Conservation (phyloP, 1,284 basidiomycete genomes). For the Papiliotrema laurentii region DNA sequence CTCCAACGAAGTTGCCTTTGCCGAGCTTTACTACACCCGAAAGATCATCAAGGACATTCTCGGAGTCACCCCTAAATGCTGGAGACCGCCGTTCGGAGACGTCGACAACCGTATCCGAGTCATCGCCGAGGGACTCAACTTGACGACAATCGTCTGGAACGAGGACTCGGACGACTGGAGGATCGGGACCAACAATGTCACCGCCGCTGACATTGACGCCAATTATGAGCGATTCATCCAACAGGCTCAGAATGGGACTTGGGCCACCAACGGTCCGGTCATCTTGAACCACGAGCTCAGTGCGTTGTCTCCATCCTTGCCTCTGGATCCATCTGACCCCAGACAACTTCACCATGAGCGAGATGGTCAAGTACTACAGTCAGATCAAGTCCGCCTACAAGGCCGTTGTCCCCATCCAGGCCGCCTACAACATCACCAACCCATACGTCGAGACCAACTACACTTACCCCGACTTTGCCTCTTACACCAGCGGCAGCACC, state of each 20-base stretch:
- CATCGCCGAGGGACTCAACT: conserved; percentile 51
- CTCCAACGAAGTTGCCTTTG: conserved; percentile 52
- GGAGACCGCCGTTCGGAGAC: conserved; percentile 52
- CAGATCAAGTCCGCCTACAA: conserved; percentile 41
- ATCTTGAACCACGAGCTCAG: conserved; percentile 51
- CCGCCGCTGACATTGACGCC: conserved; percentile 39
- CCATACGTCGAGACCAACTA: conserved; percentile 51
- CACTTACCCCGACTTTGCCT: conserved; percentile 35
- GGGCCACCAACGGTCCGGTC: conserved; percentile 43
- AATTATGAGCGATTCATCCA: conserved; percentile 51
- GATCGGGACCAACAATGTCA: conserved; percentile 37
- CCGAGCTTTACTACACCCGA: conserved; percentile 55
- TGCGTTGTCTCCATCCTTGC: too few relatives aligned
- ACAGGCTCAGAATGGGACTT: conserved; percentile 42
- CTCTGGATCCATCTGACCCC: too few relatives aligned
- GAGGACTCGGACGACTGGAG: conserved; percentile 52
- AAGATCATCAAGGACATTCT: conserved; percentile 52
- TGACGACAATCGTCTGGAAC: conserved; percentile 53
- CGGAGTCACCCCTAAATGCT: conserved; percentile 52
- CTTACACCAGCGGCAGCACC: conserved; percentile 16
- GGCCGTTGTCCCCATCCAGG: conserved; percentile 43
- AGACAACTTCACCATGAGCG: conserved; percentile 48
- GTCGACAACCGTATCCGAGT: conserved; percentile 54
- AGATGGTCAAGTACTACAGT: conserved; percentile 36
- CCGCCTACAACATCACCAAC: conserved; percentile 46